These are phyloP conservation scores for Amylocarpus encephaloides DNA, from an alignment of 2,329 filamentous ascomycete species.

Conservation along the genomic window DNA sequence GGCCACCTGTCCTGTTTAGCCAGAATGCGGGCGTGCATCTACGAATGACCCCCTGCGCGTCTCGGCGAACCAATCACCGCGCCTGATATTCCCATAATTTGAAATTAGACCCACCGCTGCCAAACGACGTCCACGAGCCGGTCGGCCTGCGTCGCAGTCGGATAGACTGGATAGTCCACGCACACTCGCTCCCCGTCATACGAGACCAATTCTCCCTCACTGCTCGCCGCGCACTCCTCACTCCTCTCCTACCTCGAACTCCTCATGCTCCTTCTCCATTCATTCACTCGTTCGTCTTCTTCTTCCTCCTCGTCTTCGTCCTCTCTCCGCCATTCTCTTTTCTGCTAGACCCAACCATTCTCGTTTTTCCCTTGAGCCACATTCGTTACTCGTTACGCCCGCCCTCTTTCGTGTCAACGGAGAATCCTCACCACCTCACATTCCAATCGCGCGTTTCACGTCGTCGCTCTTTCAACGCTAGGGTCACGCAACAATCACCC, in stretches of 20 bases:
- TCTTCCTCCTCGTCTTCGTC: background rate
- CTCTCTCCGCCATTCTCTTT: background rate
- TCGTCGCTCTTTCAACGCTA: background rate
- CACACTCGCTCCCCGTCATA: background rate
- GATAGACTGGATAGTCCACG: no score
- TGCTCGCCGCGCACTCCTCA: background rate
- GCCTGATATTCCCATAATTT: no score
- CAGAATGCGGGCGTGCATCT: no score
- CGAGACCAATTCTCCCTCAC: background rate
- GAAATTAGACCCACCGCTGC: no score
- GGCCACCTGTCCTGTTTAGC: no score
- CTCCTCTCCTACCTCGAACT: background rate
- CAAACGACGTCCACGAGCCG: no score
- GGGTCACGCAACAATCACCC: slow-evolving; percentile 4
- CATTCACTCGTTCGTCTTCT: background rate
- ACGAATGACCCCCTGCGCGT: no score
- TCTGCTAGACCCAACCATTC: background rate
- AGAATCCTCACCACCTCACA: background rate
- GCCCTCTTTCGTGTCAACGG: slow-evolving; percentile 8
- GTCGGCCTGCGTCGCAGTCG: no score
- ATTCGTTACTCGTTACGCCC: no score
- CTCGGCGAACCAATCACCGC: no score
- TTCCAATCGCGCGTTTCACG: slow-evolving; percentile 8
- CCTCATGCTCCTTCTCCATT: background rate
- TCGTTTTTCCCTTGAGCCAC: slow-evolving; percentile 12